A percentile compares a stretch with the other conserved stretches of the same genome.
Conservation (phyloP, 345 rosid species). For the Geranium rotundifolium region DNA sequence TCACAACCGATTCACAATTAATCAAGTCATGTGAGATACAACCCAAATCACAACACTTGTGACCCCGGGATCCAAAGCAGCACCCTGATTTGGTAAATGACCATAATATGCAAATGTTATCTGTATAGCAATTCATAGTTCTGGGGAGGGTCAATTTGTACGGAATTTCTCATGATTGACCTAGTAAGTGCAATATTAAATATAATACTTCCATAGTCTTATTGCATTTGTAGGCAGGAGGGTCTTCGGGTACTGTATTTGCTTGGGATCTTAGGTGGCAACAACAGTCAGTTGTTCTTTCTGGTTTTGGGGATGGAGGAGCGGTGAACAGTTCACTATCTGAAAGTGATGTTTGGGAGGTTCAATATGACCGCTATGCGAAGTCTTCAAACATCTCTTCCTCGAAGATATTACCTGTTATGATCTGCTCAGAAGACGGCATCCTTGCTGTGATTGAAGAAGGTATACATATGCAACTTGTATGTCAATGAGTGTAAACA, state of each 20-base stretch:
- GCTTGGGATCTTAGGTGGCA: slow-evolving; percentile 86
- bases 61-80: no score
- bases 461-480: no score
- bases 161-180: background rate
- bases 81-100: no score
- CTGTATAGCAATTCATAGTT: no score
- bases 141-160: background rate
- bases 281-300: slow-evolving; percentile 52
- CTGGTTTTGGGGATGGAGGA: slow-evolving; percentile 42
- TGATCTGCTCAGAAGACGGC: slow-evolving; percentile 91
- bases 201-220: background rate
- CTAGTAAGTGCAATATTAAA: background rate
- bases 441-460: slow-evolving; percentile 68
- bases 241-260: slow-evolving; percentile 70
- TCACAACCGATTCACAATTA: no score
- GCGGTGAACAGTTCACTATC: slow-evolving; percentile 29
- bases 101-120: background rate
- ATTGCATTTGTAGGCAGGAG: slow-evolving; percentile 55
- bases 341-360: slow-evolving; percentile 92
- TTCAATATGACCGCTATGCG: slow-evolving; percentile 51
- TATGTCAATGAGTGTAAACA: no score
- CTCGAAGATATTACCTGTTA: slow-evolving; percentile 60
- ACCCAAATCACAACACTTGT: no score
- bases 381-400: slow-evolving; percentile 51
- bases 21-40: no score